Percentiles rank a stretch among this genome's conserved stretches.
These are phyloP conservation scores for Sesbania bispinosa DNA, from an alignment of 306 rosid genomes.

Conservation along the genomic window DNA sequence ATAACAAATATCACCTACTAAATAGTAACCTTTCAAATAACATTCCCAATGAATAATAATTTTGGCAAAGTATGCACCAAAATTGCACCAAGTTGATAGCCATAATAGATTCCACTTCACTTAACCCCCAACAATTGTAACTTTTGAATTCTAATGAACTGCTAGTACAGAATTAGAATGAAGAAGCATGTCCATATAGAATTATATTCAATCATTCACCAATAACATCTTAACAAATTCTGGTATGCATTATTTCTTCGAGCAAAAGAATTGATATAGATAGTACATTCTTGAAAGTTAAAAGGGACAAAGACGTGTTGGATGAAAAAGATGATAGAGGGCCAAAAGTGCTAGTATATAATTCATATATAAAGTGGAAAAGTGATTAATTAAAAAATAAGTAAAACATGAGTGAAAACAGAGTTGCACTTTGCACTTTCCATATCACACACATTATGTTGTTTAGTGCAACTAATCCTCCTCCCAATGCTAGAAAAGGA, in stretches of 20 bases:
- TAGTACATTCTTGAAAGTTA: background rate
- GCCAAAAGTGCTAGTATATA: background rate
- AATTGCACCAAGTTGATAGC: background rate
- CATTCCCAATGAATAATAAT: too few relatives aligned
- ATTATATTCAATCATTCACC: background rate
- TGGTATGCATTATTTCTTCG: too few relatives aligned
- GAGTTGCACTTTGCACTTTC: background rate
- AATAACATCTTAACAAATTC: background rate
- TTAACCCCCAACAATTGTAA: background rate
- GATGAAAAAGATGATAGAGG: background rate
- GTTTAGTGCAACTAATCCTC: background rate
- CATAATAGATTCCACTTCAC: background rate
- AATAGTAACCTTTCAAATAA: too few relatives aligned
- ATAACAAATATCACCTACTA: too few relatives aligned
- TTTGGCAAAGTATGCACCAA: background rate
- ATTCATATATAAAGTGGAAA: conserved; percentile 7
- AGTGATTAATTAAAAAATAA: background rate
- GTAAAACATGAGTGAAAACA: background rate
- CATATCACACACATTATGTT: background rate
- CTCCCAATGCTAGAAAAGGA: background rate
- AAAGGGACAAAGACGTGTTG: background rate
- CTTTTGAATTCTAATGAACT: background rate
- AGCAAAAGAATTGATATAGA: background rate
- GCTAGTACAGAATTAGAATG: background rate
- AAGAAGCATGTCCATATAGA: background rate